A percentile compares a stretch with the other conserved stretches of the same genome.
These are phyloP conservation scores for Fusarium sp. DNA, from an alignment of 2,329 filamentous ascomycete species.

Conservation along the genomic window DNA sequence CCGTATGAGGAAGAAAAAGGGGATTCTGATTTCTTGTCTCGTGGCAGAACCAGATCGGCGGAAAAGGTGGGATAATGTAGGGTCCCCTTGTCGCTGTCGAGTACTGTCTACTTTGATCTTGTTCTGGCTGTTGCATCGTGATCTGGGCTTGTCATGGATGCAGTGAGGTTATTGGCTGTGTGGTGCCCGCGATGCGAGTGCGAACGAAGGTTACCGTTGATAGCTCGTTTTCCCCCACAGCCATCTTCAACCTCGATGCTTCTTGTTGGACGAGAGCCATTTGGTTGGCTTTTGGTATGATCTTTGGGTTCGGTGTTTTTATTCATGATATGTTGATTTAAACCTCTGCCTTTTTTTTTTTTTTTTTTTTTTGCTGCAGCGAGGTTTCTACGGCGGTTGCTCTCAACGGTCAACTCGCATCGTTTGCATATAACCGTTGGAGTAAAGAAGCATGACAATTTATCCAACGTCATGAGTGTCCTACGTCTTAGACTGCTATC, in stretches of 20 bases:
- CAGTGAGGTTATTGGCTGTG: constrained; percentile 16
- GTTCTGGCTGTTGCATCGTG: constrained; percentile 20
- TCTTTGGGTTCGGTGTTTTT: neutral
- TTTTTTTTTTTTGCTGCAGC: neutral
- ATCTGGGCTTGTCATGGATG: constrained; percentile 21
- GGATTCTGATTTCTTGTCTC: neutral
- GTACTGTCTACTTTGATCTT: constrained; percentile 25
- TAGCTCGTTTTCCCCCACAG: neutral
- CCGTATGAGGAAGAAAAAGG: too few relatives aligned
- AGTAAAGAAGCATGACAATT: neutral
- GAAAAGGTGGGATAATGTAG: constrained; percentile 12
- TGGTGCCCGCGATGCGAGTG: neutral
- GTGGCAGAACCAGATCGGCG: constrained; percentile 21
- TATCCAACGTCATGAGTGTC: constrained; percentile 25
- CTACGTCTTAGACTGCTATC: constrained; percentile 18
- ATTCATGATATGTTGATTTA: neutral
- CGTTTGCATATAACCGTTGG: constrained; percentile 17
- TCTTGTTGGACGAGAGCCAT: neutral
- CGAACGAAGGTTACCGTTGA: neutral
- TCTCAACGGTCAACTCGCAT: constrained; percentile 13
- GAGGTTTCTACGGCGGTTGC: neutral
- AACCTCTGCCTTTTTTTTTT: neutral
- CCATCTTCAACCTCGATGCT: neutral
- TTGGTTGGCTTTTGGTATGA: neutral
- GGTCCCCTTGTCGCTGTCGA: constrained; percentile 25